These are phyloP conservation scores for Leishmania major DNA, from an alignment of 208 protist genomes.

Conservation along the genomic window DNA sequence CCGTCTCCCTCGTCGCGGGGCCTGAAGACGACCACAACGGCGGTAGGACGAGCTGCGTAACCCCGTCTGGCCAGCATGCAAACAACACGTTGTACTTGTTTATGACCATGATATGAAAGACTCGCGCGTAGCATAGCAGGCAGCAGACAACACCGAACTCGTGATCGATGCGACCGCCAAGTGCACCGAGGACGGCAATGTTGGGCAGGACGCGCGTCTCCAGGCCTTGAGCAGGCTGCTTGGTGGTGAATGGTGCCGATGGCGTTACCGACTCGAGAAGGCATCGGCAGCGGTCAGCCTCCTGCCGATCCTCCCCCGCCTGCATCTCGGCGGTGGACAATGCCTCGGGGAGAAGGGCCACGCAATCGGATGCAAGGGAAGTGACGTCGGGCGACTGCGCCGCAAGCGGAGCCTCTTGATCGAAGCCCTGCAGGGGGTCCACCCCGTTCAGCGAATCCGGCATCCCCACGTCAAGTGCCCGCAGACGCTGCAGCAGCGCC, in stretches of 20 bases:
- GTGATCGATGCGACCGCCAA: slow-evolving; percentile 84
- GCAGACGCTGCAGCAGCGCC: slow-evolving; percentile 42
- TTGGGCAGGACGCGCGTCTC: slow-evolving; percentile 52
- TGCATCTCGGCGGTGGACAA: slow-evolving; percentile 8
- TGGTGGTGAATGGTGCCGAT: not conserved
- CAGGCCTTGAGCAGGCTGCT: slow-evolving; percentile 3
- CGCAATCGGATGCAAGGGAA: slow-evolving; percentile 3
- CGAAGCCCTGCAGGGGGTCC: slow-evolving; percentile 5
- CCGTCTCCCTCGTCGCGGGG: slow-evolving; percentile 7
- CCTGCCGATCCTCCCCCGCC: slow-evolving; percentile 12
- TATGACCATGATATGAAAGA: slow-evolving; percentile 45
- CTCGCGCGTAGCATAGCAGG: slow-evolving; percentile 32
- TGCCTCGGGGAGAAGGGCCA: slow-evolving; percentile 3
- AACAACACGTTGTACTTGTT: slow-evolving; percentile 65
- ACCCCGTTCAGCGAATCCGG: not conserved
- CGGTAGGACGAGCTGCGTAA: slow-evolving; percentile 44
- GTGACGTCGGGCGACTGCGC: not conserved
- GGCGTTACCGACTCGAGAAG: slow-evolving; percentile 11
- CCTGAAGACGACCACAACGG: slow-evolving; percentile 10
- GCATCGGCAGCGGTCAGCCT: slow-evolving; percentile 12
- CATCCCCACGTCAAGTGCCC: slow-evolving; percentile 17
- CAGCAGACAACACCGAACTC: slow-evolving; percentile 51
- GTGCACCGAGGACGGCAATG: slow-evolving; percentile 55
- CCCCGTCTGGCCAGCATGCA: slow-evolving; percentile 71
- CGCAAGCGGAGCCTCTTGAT: not conserved